Base-by-base conservation (phyloP, 2,329 filamentous ascomycete species). In the Domatiomyces globalis region DNA sequence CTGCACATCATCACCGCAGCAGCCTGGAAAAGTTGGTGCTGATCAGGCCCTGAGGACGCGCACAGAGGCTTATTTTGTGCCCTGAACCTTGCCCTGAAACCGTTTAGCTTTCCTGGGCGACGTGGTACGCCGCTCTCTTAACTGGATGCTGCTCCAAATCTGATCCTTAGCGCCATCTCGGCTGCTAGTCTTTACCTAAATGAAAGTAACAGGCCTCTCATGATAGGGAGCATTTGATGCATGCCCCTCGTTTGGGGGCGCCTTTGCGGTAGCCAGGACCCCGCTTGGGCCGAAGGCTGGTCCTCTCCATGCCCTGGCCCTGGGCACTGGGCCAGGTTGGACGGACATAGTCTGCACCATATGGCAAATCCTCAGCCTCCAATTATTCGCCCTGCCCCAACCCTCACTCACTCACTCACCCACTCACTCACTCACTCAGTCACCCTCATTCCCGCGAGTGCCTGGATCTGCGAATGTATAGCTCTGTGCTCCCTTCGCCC, bases 111-210 rank as follows among this genome's bases (percentile, higher is more conserved):
- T 39, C 8, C 33, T 39, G 33, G 15, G 33, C 33, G 5, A 39
- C 33, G 2, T 39, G 33, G 10, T 15, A 15, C 10, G 33, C 33
- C 10, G 9, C 33, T 15, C 33, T 39, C 33, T 39, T 39, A 39
- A 39, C 33, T 39, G 33, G 15, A 45, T 19, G 19, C 25, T 43
- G 20, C 46, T 45, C 44, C 42, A 25, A 22, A 42, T 49, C 50
- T 25, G 47, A 22, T 50, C 50, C 42, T 42, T 43, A 48, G 20
- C n/a, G 47, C 42, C 43, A 17, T n/a, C 44, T 44, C 43, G 39
- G 43, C 33, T 29, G 43, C 27, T 29, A 48, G 43, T 46, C 27
- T 39, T 39, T 10, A 10, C 33, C 33, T 39, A 39, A 39, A 39
- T 15, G 8, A 15, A 10, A 4, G 10, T 10, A 12, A 15, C 33